phyloP scores from a whole-genome alignment of 1,284 basidiomycete genomes.

The Blastosporella zonata region DNA sequence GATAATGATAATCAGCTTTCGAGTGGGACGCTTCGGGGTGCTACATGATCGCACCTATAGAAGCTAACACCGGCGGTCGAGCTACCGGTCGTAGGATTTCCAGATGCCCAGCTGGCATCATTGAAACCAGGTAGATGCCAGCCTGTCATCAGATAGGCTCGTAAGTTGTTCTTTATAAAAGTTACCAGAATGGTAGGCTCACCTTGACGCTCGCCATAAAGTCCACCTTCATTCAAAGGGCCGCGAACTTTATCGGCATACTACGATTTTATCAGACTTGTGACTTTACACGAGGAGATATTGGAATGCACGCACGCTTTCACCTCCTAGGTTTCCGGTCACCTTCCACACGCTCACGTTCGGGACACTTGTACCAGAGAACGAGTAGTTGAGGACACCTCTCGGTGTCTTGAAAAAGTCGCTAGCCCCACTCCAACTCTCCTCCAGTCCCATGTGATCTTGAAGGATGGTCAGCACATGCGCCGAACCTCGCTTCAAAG shows the following conservation, averaged over 20 bases:
- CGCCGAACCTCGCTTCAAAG: constrained; percentile 26
- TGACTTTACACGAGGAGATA: not conserved
- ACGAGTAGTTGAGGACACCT: constrained; percentile 43
- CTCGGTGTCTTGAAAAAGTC: constrained; percentile 44
- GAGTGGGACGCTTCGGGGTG: not conserved
- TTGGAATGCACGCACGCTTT: constrained; percentile 31
- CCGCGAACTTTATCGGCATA: constrained; percentile 42
- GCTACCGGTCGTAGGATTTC: constrained; percentile 38
- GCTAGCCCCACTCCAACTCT: constrained; percentile 38
- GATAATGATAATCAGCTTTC: not conserved
- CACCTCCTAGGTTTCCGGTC: constrained; percentile 47
- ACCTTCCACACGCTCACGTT: constrained; percentile 43
- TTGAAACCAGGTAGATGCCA: constrained; percentile 54
- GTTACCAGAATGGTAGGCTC: not conserved
- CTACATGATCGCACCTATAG: constrained; percentile 32
- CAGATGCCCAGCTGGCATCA: constrained; percentile 39
- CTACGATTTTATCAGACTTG: constrained; percentile 21
- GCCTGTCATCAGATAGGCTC: constrained; percentile 17
- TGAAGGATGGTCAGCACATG: constrained; percentile 50
- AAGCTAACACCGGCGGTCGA: constrained; percentile 42
- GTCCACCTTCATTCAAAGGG: constrained; percentile 46
- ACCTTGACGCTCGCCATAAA: constrained; percentile 47
- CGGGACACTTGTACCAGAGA: constrained; percentile 36
- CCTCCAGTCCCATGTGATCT: constrained; percentile 54
- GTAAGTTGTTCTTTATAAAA: not conserved